These are phyloP conservation scores for Lecanicillium sp. DNA, from an alignment of 2,329 filamentous ascomycete species.

Conservation along the genomic window DNA sequence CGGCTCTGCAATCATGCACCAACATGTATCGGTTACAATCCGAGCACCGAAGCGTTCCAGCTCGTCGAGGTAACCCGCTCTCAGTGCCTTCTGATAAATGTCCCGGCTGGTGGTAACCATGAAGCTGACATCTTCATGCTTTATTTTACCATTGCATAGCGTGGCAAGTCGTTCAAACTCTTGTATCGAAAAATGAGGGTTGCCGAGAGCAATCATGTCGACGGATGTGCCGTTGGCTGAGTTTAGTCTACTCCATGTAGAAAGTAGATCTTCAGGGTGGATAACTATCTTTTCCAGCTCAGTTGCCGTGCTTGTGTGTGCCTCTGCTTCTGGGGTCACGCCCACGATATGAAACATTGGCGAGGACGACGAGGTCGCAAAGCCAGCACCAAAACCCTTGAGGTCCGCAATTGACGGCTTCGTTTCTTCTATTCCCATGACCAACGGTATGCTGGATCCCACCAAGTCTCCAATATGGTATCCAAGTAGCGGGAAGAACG, in stretches of 20 bases:
- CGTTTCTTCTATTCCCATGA: slow-evolving; percentile 23
- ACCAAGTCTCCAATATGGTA: slow-evolving; percentile 25
- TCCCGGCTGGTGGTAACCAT: slow-evolving; percentile 12
- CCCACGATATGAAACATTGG: slow-evolving; percentile 36
- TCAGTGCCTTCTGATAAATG: slow-evolving; percentile 7
- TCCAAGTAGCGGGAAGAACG: slow-evolving; percentile 30
- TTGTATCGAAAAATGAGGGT: slow-evolving; percentile 33
- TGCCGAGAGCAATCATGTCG: slow-evolving; percentile 33
- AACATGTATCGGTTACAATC: slow-evolving; percentile 37
- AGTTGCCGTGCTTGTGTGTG: slow-evolving; percentile 3
- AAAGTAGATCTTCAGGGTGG: background rate
- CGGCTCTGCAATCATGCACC: slow-evolving; percentile 37
- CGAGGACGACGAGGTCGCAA: slow-evolving; percentile 31
- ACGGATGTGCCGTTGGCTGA: slow-evolving; percentile 13
- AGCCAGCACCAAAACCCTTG: slow-evolving; percentile 36
- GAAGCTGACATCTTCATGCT: slow-evolving; percentile 9
- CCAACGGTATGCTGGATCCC: slow-evolving; percentile 23
- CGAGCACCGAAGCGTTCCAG: slow-evolving; percentile 29
- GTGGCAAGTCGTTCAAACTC: slow-evolving; percentile 25
- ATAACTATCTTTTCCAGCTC: background rate
- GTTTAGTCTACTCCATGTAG: slow-evolving; percentile 11
- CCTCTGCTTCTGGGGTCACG: slow-evolving; percentile 28
- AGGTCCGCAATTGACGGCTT: slow-evolving; percentile 21
- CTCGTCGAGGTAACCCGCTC: slow-evolving; percentile 19
- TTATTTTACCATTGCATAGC: slow-evolving; percentile 20